Evolutionary conservation across 1,139 yeast species (phyloP).

Genomic region (Candida albicans): DNA sequence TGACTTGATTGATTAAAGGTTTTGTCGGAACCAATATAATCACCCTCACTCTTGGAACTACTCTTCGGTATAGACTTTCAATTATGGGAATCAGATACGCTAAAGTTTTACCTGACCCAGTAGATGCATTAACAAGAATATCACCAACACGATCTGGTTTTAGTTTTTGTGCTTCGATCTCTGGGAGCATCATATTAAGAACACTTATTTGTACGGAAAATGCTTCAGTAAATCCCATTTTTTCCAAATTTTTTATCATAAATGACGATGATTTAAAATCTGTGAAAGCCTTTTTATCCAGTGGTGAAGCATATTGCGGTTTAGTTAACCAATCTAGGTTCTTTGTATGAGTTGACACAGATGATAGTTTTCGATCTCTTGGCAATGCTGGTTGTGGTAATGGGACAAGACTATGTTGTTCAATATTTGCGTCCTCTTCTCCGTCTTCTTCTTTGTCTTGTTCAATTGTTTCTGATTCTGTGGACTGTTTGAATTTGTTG

Average conservation of each 20-base stretch:
- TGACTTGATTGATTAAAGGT: conserved; percentile 83
- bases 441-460: conserved; percentile 12
- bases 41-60: conserved; percentile 75
- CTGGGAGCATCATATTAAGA: conserved; percentile 55
- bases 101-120: conserved; percentile 96
- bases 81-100: conserved; percentile 86
- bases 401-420: conserved; percentile 61
- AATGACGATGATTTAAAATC: conserved; percentile 41
- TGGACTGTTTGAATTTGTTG: conserved; percentile 27
- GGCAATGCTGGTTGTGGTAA: conserved; percentile 80
- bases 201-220: conserved; percentile 80
- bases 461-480: conserved; percentile 3
- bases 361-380: conserved; percentile 43
- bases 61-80: conserved; percentile 60
- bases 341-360: conserved; percentile 40
- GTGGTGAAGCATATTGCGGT: conserved; percentile 58
- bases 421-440: conserved; percentile 25
- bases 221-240: conserved; percentile 52
- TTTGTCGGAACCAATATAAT: conserved; percentile 86
- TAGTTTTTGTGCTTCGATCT: conserved; percentile 44
- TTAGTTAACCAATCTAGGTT: conserved; percentile 65
- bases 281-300: conserved; percentile 38
- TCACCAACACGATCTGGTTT: conserved; percentile 69
- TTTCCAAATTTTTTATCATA: conserved; percentile 47
- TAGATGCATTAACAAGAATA: conserved; percentile 84